Conservation (phyloP, 1,139 yeast species). For the Protomyces lactucae-debilis region DNA sequence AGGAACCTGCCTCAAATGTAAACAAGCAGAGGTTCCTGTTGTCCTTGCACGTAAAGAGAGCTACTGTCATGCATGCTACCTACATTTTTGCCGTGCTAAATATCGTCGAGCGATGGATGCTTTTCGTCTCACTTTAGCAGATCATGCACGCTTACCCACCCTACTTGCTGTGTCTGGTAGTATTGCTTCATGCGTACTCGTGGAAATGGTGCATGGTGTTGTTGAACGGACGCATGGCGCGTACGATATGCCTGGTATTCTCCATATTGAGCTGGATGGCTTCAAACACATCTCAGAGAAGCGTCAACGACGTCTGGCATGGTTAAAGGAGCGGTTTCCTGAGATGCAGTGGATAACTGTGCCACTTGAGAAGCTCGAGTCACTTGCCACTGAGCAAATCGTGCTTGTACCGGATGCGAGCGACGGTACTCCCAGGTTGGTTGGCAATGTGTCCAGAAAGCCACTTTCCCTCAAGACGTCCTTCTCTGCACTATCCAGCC, state of each 20-base stretch:
- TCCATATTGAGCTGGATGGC: constrained; percentile 3
- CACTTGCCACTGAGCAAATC: not conserved
- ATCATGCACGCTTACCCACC: not conserved
- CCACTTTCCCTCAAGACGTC: not conserved
- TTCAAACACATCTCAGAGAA: not conserved
- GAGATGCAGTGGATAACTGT: constrained; percentile 1
- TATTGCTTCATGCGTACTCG: constrained; percentile 9
- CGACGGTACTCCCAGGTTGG: not conserved
- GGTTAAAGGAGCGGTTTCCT: not conserved
- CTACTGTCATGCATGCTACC: constrained; percentile 18
- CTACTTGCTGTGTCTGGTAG: constrained; percentile 23
- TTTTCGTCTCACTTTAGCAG: constrained; percentile 5
- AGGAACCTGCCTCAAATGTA: constrained; percentile 20
- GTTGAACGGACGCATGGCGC: constrained; percentile 12
- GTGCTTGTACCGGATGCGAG: not conserved
- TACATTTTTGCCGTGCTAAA: constrained; percentile 13
- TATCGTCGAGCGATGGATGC: constrained; percentile 22
- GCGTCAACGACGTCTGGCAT: not conserved
- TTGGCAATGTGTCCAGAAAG: not conserved
- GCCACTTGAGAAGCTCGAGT: constrained; percentile 1
- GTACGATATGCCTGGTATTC: constrained; percentile 9
- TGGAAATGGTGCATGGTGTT: constrained; percentile 19
- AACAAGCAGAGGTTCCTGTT: not conserved
- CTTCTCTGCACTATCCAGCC: constrained; percentile 3
- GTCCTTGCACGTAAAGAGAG: constrained; percentile 11